A percentile compares a stretch with the other conserved stretches of the same genome.
These are phyloP conservation scores for Albugo candida DNA, from an alignment of 352 stramenopile species.

Conservation along the genomic window DNA sequence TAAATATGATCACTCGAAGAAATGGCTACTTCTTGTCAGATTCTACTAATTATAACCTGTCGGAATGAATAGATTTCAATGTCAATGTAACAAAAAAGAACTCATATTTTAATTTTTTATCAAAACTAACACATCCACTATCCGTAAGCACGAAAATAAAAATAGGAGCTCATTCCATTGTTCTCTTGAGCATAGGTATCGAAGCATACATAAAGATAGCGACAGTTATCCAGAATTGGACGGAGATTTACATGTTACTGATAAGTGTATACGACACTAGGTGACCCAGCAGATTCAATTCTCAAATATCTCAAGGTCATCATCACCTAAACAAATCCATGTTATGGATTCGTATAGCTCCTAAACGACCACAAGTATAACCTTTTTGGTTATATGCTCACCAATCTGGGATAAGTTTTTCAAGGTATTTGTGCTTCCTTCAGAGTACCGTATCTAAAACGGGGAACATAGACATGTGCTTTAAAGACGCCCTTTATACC, in stretches of 20 bases:
- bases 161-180: too few species aligned
- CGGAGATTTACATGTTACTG: slow-evolving; percentile 97
- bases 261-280: slow-evolving; percentile 88
- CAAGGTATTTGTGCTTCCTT: slow-evolving; percentile 95
- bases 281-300: slow-evolving; percentile 82
- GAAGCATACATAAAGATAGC: slow-evolving; percentile 95
- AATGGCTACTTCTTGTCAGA: too few species aligned
- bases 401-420: slow-evolving; percentile 94
- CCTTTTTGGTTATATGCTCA: slow-evolving; percentile 91
- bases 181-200: too few species aligned
- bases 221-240: slow-evolving; percentile 95
- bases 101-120: too few species aligned
- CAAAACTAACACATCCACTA: too few species aligned
- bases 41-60: too few species aligned
- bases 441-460: slow-evolving; percentile 87
- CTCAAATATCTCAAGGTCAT: slow-evolving; percentile 73
- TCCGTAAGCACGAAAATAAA: too few species aligned
- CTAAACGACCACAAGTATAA: slow-evolving; percentile 97
- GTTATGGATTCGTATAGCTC: slow-evolving; percentile 88
- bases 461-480: slow-evolving; percentile 89
- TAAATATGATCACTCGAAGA: too few species aligned
- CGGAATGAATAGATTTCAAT: too few species aligned
- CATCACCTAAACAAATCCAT: slow-evolving; percentile 84
- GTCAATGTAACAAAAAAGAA: too few species aligned
- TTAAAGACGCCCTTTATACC: slow-evolving; percentile 92